Percentiles rank a stretch among this genome's conserved stretches.
These are phyloP conservation scores for Cytospora chrysosperma DNA, from an alignment of 2,329 filamentous ascomycete genomes.

Conservation along the genomic window DNA sequence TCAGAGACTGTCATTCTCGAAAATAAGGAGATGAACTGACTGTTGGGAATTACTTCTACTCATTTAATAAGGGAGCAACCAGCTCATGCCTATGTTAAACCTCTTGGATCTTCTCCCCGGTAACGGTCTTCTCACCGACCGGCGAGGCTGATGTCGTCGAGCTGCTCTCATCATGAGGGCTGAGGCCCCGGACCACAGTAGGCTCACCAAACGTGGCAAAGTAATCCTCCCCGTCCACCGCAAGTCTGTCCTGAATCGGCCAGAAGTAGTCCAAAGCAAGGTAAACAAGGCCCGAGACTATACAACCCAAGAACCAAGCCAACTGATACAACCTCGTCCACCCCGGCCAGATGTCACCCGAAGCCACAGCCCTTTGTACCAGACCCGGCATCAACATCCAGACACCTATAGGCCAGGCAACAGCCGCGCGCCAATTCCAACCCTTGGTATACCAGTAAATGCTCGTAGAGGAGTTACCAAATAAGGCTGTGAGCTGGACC, in stretches of 20 bases:
- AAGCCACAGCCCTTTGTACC: slow-evolving; percentile 26
- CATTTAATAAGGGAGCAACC: too few relatives aligned
- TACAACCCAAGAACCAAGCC: slow-evolving; percentile 29
- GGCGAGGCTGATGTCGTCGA: not conserved
- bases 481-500: slow-evolving; percentile 39
- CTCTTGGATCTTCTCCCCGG: not conserved
- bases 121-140: not conserved
- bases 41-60: too few relatives aligned
- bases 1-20: too few relatives aligned
- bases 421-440: slow-evolving; percentile 41
- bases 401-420: slow-evolving; percentile 30
- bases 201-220: slow-evolving; percentile 30
- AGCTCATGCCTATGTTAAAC: not conserved
- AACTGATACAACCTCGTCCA: slow-evolving; percentile 33
- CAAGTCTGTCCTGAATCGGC: slow-evolving; percentile 26
- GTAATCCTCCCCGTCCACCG: slow-evolving; percentile 31
- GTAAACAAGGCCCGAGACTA: slow-evolving; percentile 27
- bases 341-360: slow-evolving; percentile 22
- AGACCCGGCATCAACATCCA: slow-evolving; percentile 30
- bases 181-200: not conserved
- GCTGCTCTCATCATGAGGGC: not conserved
- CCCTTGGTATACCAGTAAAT: slow-evolving; percentile 43
- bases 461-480: slow-evolving; percentile 31
- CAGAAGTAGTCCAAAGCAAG: slow-evolving; percentile 25
- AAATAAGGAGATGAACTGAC: too few relatives aligned